Percentiles rank a stretch among this genome's conserved stretches.
Conservation (phyloP, 2,329 filamentous ascomycete genomes). For the Aspergillus brunneoviolaceus region DNA sequence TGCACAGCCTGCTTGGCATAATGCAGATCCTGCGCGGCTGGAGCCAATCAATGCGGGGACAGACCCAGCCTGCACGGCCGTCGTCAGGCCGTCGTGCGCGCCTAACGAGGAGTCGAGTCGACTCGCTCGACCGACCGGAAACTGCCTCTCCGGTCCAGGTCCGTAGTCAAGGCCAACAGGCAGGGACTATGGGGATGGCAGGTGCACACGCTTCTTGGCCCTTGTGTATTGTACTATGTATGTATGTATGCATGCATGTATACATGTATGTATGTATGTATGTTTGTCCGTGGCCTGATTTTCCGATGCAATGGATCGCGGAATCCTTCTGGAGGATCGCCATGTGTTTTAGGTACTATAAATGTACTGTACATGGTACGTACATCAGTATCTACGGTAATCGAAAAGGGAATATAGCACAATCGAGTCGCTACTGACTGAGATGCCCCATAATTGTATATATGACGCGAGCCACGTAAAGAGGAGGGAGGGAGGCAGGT, state of each 20-base stretch:
- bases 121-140: not conserved
- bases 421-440: no score
- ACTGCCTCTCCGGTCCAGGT: slow-evolving; percentile 9
- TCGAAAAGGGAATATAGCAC: not conserved
- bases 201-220: not conserved
- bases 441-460: no score
- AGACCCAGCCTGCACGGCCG: slow-evolving; percentile 10
- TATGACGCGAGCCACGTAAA: not conserved
- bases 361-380: no score
- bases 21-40: slow-evolving; percentile 16
- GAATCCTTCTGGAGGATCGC: not conserved
- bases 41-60: slow-evolving; percentile 12
- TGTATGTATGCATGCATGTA: no score
- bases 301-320: slow-evolving; percentile 2
- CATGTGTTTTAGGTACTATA: not conserved
- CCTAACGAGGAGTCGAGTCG: not conserved
- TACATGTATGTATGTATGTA: no score
- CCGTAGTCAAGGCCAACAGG: not conserved
- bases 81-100: slow-evolving; percentile 17
- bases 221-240: not conserved
- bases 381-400: no score
- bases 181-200: no score
- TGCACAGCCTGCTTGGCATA: slow-evolving; percentile 22
- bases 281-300: not conserved
- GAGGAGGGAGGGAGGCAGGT: not conserved